Evolutionary conservation across 257 asterid genomes (phyloP).

Genomic region (Euphrasia confusa): DNA sequence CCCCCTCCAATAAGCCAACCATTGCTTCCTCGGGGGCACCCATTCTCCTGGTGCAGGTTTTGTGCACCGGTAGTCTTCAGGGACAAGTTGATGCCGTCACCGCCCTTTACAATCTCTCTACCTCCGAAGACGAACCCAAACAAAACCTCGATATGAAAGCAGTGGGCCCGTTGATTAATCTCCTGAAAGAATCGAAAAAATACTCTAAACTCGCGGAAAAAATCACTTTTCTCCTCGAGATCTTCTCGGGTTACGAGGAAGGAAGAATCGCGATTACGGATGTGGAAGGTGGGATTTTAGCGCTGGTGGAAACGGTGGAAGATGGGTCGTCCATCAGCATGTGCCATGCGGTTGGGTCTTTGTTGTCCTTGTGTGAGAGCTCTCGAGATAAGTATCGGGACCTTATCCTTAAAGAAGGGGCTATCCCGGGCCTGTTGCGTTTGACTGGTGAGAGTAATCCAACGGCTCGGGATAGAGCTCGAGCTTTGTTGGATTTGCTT

Average conservation of each 20-base stretch:
- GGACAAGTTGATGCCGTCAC: constrained; percentile 87
- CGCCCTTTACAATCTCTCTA: constrained; percentile 69
- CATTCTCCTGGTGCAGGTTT: constrained; percentile 56
- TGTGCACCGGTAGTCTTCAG: constrained; percentile 75
- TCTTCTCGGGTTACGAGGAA: constrained; percentile 58
- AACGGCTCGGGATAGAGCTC: constrained; percentile 65
- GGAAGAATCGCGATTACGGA: constrained; percentile 61
- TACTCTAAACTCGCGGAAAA: constrained; percentile 84
- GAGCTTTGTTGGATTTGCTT: constrained; percentile 68
- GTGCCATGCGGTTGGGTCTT: constrained; percentile 67
- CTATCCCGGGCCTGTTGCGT: constrained; percentile 82
- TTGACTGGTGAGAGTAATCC: constrained; percentile 83
- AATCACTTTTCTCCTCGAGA: constrained; percentile 66
- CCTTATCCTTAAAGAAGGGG: constrained; percentile 83
- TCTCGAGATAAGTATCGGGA: constrained; percentile 62
- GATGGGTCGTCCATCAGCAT: constrained; percentile 82
- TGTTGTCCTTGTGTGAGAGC: constrained; percentile 63
- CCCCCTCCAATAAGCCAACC: constrained; percentile 57
- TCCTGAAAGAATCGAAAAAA: constrained; percentile 81
- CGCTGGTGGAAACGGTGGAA: constrained; percentile 75
- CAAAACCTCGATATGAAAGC: constrained; percentile 55
- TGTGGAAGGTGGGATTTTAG: constrained; percentile 58
- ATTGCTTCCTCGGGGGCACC: constrained; percentile 71
- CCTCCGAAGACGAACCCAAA: constrained; percentile 51
- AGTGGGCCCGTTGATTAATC: constrained; percentile 55